phyloP scores from a whole-genome alignment of 331 rosid genomes.

The Prunus yedoensis region DNA sequence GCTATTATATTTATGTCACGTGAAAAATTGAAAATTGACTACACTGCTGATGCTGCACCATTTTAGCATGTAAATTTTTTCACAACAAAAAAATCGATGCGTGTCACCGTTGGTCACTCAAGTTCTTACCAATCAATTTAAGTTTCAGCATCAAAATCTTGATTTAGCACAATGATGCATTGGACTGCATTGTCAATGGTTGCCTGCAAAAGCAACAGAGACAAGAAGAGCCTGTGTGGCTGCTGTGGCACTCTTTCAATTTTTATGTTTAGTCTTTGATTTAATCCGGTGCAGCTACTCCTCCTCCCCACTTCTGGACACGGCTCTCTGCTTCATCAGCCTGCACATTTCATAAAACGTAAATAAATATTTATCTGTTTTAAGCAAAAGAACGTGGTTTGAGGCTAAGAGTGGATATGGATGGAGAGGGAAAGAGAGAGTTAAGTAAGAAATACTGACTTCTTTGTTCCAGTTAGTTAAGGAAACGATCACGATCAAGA shows the following conservation, averaged over 20 bases:
- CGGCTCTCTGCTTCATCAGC: slow-evolving; percentile 54
- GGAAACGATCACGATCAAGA: slow-evolving; percentile 51
- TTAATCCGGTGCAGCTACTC: slow-evolving; percentile 22
- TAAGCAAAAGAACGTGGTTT: not conserved
- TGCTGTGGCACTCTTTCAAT: not conserved
- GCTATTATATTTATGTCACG: too few species aligned
- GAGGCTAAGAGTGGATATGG: not conserved
- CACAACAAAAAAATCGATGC: not conserved
- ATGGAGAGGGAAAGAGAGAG: not conserved
- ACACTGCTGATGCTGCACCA: too few species aligned
- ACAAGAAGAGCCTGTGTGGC: not conserved
- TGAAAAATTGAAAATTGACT: too few species aligned
- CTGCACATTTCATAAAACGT: not conserved
- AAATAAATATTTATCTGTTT: not conserved
- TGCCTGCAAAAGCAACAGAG: not conserved
- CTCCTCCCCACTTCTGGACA: slow-evolving; percentile 79
- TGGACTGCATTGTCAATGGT: not conserved
- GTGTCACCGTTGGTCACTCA: not conserved
- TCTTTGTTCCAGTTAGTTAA: slow-evolving; percentile 68
- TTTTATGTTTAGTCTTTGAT: not conserved
- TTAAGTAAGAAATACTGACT: slow-evolving; percentile 28
- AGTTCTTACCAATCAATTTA: not conserved
- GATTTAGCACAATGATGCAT: not conserved
- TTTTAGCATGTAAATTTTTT: too few species aligned
- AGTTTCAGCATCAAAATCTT: slow-evolving; percentile 10